Percentiles rank a stretch among this genome's conserved stretches.
Conservation (phyloP, 495 filamentous ascomycete species). For the Hypoxylon fragiforme region DNA sequence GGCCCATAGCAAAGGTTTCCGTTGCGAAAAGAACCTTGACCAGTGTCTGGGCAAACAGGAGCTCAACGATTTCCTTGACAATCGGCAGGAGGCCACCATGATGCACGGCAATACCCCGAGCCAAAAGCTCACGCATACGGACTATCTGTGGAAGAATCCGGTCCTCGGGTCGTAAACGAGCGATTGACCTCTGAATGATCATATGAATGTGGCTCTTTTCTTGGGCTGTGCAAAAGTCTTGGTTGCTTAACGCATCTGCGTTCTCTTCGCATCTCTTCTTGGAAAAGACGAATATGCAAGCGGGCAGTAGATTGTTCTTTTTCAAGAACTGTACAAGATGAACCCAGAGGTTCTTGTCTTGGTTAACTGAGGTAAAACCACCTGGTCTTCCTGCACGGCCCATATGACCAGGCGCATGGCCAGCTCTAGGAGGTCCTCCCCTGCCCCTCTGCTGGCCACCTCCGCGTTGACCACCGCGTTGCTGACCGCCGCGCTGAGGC, state of each 20-base stretch:
- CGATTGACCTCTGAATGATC: constrained; percentile 95
- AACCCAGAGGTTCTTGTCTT: constrained; percentile 97
- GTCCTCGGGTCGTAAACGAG: constrained; percentile 89
- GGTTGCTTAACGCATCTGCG: constrained; percentile 89
- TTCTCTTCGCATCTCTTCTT: constrained; percentile 98
- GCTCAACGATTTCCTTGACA: constrained; percentile 97
- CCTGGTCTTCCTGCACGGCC: constrained; percentile 79
- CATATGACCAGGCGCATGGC: constrained; percentile 74
- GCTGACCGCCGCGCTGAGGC: constrained; percentile 48
- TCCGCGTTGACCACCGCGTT: constrained; percentile 60
- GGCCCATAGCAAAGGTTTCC: constrained; percentile 97
- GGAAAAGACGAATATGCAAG: constrained; percentile 97
- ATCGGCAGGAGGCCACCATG: constrained; percentile 95
- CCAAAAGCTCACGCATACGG: constrained; percentile 79
- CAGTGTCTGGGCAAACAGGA: constrained; percentile 89
- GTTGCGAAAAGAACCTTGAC: constrained; percentile 98
- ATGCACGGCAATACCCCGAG: constrained; percentile 91
- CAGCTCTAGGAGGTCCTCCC: constrained; percentile 60
- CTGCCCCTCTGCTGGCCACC: constrained; percentile 59
- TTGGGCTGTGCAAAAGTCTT: constrained; percentile 86
- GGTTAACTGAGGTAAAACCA: constrained; percentile 82
- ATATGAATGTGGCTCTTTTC: constrained; percentile 98
- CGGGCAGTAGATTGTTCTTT: constrained; percentile 83
- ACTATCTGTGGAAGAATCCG: constrained; percentile 86
- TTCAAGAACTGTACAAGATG: constrained; percentile 87